These are phyloP conservation scores for Calonectria hawksworthii DNA, from an alignment of 2,329 filamentous ascomycete species.

Conservation along the genomic window DNA sequence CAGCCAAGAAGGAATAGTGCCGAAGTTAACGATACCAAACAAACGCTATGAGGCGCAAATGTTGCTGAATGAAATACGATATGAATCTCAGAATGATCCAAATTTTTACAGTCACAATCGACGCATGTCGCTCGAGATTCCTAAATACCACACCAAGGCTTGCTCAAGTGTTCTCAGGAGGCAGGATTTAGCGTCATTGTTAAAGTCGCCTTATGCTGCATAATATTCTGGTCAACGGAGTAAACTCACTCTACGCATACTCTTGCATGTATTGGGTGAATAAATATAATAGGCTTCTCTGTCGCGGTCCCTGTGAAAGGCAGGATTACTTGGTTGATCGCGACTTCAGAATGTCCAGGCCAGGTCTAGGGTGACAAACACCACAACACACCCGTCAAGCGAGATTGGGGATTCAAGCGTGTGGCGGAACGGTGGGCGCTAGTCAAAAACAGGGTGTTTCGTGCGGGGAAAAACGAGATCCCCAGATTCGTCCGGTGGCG, in stretches of 20 bases:
- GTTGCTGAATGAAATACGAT: background rate
- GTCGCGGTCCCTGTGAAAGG: too few species aligned
- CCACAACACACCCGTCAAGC: background rate
- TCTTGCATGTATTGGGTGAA: too few species aligned
- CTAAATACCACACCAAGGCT: too few species aligned
- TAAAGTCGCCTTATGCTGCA: too few species aligned
- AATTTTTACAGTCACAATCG: background rate
- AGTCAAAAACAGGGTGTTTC: background rate
- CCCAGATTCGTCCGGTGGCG: background rate
- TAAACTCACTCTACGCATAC: too few species aligned
- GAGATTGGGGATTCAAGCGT: too few species aligned
- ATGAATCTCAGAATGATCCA: background rate
- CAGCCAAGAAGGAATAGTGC: background rate
- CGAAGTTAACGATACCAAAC: background rate
- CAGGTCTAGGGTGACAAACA: background rate
- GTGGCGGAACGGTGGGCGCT: slow-evolving; percentile 6
- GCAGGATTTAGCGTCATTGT: too few species aligned
- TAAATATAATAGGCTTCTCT: too few species aligned
- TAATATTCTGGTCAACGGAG: too few species aligned
- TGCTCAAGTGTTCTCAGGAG: too few species aligned
- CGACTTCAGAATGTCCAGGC: background rate
- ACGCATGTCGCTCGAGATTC: too few species aligned
- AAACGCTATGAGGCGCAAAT: background rate
- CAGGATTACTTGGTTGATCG: too few species aligned
- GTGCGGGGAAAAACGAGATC: background rate